Evolutionary conservation across 306 rosid species (phyloP), one percentile per base, ranked within the genome.

Genomic region (Vicia sativa): DNA sequence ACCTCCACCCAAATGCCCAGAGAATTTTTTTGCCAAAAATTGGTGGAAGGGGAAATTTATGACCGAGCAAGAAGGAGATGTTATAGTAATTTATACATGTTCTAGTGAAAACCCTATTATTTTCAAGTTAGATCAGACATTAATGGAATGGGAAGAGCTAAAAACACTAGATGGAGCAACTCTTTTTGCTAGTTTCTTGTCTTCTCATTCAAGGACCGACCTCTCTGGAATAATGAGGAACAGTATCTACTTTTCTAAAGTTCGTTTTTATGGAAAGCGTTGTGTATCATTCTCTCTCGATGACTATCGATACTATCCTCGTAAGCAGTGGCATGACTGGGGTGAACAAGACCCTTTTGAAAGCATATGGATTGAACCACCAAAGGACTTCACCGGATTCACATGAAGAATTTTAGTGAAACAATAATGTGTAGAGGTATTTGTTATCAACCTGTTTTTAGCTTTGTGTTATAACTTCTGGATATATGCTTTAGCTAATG

Each of bases 1-100:
- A 70, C 91, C 95, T 70, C 95, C 95, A 4, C 96, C 96, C 68
- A 80, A 82, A 64, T 90, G 96, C 82, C 96, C 95, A 0, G 87
- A 85, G 48, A 90, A 82, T 26, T 90, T 87, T 77, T 84, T 87
- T 11, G 89, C 95, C 74, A 90, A 87, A 78, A 84, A 82, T 62
- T 90, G 95, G 96, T 90, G 96, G 96, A 87, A 90, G 73, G 96
- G 95, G 25, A 90, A 86, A 76, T 90, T 90, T 78, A 82, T 90
- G 96, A 75, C 88, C 0, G 90, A 90, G 85, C 85, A 87, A 26
- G 61, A 79, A 13, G 95, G 96, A 63, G 84, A 76, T 70, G 80
- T 90, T 45, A 70, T 86, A 71, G 96, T 87, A 11, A 87, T 87
- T 37, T 82, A 84, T 55, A 90, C 96, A 13, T 90, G 96, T 77